Percentiles rank a stretch among this genome's conserved stretches.
Evolutionary conservation across 2,329 filamentous ascomycete species (phyloP).

Genomic region (Alternaria conjuncta): DNA sequence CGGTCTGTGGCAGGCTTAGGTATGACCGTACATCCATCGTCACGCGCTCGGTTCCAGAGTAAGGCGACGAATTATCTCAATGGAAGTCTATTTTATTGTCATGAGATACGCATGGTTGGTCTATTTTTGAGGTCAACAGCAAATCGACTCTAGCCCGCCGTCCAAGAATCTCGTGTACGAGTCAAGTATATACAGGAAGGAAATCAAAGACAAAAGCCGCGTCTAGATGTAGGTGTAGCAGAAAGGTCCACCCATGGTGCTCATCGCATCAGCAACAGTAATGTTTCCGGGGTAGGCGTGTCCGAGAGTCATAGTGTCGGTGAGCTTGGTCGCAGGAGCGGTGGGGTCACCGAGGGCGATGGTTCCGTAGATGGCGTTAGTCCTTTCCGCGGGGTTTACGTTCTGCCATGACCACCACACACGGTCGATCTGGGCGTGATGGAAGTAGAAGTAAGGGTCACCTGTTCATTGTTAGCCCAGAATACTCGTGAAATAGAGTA

Average conservation of each 20-base stretch:
- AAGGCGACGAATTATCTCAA: not conserved
- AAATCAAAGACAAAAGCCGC: not conserved
- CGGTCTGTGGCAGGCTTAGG: not conserved
- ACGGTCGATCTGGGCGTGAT: slow-evolving; percentile 57
- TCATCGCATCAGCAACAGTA: slow-evolving; percentile 51
- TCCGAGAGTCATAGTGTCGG: slow-evolving; percentile 51
- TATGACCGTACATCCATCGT: not conserved
- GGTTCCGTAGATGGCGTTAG: slow-evolving; percentile 49
- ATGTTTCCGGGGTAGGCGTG: slow-evolving; percentile 42
- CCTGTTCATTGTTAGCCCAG: slow-evolving; percentile 39
- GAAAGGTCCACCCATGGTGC: slow-evolving; percentile 54
- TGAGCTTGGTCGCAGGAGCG: slow-evolving; percentile 54
- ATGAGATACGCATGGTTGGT: not conserved
- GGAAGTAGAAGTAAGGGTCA: slow-evolving; percentile 50
- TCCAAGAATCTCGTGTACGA: not conserved
- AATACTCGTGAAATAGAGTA: not conserved
- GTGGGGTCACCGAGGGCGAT: slow-evolving; percentile 54
- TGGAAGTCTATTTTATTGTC: not conserved
- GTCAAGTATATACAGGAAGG: slow-evolving; percentile 13
- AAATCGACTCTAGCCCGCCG: not conserved
- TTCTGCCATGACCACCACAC: slow-evolving; percentile 60
- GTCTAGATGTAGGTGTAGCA: slow-evolving; percentile 53
- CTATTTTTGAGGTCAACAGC: not conserved
- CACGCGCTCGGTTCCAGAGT: not conserved
- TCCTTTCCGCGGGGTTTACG: slow-evolving; percentile 46